These are phyloP conservation scores for Blastomyces emzantsi DNA, from an alignment of 2,329 filamentous ascomycete species.

Conservation along the genomic window DNA sequence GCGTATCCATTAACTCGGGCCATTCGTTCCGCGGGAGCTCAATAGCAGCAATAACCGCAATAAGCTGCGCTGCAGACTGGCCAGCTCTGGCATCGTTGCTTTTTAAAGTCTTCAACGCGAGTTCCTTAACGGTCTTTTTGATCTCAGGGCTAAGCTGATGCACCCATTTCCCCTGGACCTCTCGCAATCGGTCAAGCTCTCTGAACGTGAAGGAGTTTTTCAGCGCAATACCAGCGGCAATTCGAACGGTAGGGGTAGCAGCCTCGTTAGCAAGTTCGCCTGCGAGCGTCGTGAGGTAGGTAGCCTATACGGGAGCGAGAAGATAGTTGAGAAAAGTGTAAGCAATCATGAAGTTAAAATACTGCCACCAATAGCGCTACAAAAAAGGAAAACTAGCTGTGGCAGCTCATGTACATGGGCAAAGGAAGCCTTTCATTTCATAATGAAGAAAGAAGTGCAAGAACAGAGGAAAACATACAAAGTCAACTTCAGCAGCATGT, in stretches of 20 bases:
- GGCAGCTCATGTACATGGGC: slow-evolving; percentile 18
- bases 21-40: slow-evolving; percentile 91
- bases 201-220: slow-evolving; percentile 98
- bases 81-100: slow-evolving; percentile 76
- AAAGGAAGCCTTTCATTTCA: slow-evolving; percentile 9
- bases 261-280: slow-evolving; percentile 89
- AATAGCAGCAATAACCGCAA: slow-evolving; percentile 88
- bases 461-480: slow-evolving; percentile 54
- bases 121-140: slow-evolving; percentile 78
- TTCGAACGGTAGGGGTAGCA: slow-evolving; percentile 73
- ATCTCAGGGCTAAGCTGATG: slow-evolving; percentile 70
- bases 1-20: slow-evolving; percentile 76
- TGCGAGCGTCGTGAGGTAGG: slow-evolving; percentile 86
- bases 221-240: slow-evolving; percentile 87
- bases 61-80: slow-evolving; percentile 85
- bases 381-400: background rate
- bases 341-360: background rate
- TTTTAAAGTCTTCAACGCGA: slow-evolving; percentile 77
- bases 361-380: background rate
- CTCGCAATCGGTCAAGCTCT: slow-evolving; percentile 76
- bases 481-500: slow-evolving; percentile 89
- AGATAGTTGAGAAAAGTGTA: slow-evolving; percentile 10
- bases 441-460: slow-evolving; percentile 23
- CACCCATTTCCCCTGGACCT: slow-evolving; percentile 90
- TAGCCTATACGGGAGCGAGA: slow-evolving; percentile 50